These are phyloP conservation scores for Saturnispora ahearnii DNA, from an alignment of 805 yeast species.

Conservation along the genomic window DNA sequence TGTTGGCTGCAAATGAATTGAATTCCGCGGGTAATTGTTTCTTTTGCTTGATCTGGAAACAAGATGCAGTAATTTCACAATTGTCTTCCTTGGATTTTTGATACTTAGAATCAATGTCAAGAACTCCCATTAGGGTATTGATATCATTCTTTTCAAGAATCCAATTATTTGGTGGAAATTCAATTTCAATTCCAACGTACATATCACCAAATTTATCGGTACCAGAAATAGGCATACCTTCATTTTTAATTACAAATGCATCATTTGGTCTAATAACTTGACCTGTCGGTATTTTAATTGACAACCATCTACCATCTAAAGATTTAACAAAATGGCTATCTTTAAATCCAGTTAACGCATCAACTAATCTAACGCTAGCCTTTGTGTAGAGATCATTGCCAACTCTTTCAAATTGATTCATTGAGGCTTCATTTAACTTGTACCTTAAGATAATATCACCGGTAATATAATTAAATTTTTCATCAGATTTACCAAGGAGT, in stretches of 20 bases:
- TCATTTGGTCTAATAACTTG: constrained; percentile 77
- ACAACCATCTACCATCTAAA: constrained; percentile 69
- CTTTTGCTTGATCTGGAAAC: constrained; percentile 18
- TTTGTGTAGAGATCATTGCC: constrained; percentile 58
- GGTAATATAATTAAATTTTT: constrained; percentile 58
- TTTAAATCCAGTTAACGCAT: constrained; percentile 77
- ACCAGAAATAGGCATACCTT: constrained; percentile 70
- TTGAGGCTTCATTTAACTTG: constrained; percentile 36
- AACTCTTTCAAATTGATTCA: constrained; percentile 32
- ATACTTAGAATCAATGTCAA: constrained; percentile 23
- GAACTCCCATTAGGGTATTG: constrained; percentile 40
- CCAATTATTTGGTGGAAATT: constrained; percentile 84
- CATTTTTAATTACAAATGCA: constrained; percentile 49
- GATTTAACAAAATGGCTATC: constrained; percentile 55
- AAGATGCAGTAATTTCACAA: constrained; percentile 19
- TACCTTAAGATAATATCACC: constrained; percentile 72
- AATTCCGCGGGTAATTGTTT: constrained; percentile 22
- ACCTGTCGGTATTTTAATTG: constrained; percentile 60
- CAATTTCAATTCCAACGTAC: constrained; percentile 60
- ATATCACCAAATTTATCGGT: constrained; percentile 48
- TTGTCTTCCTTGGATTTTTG: constrained; percentile 16
- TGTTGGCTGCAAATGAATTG: constrained; percentile 21
- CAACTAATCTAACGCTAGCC: constrained; percentile 57
- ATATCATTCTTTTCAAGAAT: constrained; percentile 64
- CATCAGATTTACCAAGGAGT: constrained; percentile 66